Base-by-base conservation (phyloP, 331 rosid genomes). In the Acacia concinna region DNA sequence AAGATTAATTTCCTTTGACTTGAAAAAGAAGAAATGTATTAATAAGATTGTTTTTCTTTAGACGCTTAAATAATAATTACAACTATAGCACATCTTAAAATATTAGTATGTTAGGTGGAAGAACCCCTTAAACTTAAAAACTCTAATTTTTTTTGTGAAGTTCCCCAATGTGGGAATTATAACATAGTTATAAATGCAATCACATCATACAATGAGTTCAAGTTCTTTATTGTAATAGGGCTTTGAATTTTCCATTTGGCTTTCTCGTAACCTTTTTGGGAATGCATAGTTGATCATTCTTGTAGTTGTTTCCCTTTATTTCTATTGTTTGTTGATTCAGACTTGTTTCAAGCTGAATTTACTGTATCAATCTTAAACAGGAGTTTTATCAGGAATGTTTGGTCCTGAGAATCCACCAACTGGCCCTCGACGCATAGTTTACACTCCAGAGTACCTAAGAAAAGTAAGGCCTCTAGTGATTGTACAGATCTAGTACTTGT, bases 321-420 rank as follows among this genome's bases (percentile, higher is more conserved):
- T 65, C 43, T 46, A 12, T 30, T 76, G 0, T 64, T 31, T 72
- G 25, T 31, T 32, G 32, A 30, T 52, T 49, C 21, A 72, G 15
- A 74, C 13, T 37, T n/a, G 8, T 18, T 46, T 46, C n/a, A n/a
- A n/a, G 52, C 18, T 46, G 52, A 46, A 46, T 3, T 46, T 46
- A 46, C 10, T 46, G 52, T 46, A 46, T 46, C 52, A 20, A 47
- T 47, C 20, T 37, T 67, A 41, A 46, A 79, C 88, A 93, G 99
- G 99, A 78, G 87, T 71, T 84, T 91, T 95, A 10, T 87, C 97
- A 0, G 99, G 99, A 65, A 95, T 91, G 88, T 92, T 92, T 80
- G 85, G 87, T 64, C 94, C 97, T 18, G 85, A 73, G 52, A 93
- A 91, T 66, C 93, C 94, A 18, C 99, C 99, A 49, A 74, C 77